Percentiles rank a stretch among this genome's conserved stretches.
phyloP scores from a whole-genome alignment of 352 stramenopile species.

The Phytophthora palmivora region DNA sequence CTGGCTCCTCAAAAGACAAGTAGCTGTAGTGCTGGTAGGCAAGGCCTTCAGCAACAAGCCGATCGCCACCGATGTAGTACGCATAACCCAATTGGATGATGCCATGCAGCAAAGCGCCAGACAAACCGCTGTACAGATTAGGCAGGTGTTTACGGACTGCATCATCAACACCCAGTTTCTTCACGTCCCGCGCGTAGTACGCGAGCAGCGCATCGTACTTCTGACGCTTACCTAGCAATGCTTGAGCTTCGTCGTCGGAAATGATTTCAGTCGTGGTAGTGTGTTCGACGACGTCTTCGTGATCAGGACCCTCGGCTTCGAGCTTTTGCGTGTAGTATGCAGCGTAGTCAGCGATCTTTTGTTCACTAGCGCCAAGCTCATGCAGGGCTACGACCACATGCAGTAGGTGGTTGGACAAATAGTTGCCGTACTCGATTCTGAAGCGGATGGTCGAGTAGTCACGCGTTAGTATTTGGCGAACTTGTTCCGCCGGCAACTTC shows the following conservation, averaged over 20 bases:
- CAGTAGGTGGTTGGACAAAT: slow-evolving; percentile 50
- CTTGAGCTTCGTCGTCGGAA: slow-evolving; percentile 24
- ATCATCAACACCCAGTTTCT: slow-evolving; percentile 36
- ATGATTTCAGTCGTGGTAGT: slow-evolving; percentile 12
- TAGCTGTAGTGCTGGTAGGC: slow-evolving; percentile 48
- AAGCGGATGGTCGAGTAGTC: slow-evolving; percentile 47
- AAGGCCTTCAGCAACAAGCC: slow-evolving; percentile 43
- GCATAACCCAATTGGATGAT: slow-evolving; percentile 54
- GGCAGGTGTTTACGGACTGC: slow-evolving; percentile 42
- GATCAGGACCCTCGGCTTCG: slow-evolving; percentile 31
- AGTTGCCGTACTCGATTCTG: slow-evolving; percentile 47
- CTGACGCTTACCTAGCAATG: slow-evolving; percentile 37
- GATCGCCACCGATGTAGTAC: slow-evolving; percentile 46
- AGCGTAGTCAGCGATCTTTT: slow-evolving; percentile 41
- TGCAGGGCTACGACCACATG: slow-evolving; percentile 47
- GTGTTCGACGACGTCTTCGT: slow-evolving; percentile 31
- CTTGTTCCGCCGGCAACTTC: slow-evolving; percentile 33
- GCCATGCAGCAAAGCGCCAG: slow-evolving; percentile 47
- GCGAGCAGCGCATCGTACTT: slow-evolving; percentile 36
- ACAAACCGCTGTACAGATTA: slow-evolving; percentile 36
- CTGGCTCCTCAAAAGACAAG: slow-evolving; percentile 42
- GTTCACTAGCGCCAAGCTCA: slow-evolving; percentile 40
- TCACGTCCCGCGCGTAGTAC: slow-evolving; percentile 41
- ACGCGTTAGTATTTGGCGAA: slow-evolving; percentile 33
- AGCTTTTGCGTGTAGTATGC: slow-evolving; percentile 42